Conservation (phyloP, 768 basidiomycete genomes). For the Tubosaeta brunneosetosa region DNA sequence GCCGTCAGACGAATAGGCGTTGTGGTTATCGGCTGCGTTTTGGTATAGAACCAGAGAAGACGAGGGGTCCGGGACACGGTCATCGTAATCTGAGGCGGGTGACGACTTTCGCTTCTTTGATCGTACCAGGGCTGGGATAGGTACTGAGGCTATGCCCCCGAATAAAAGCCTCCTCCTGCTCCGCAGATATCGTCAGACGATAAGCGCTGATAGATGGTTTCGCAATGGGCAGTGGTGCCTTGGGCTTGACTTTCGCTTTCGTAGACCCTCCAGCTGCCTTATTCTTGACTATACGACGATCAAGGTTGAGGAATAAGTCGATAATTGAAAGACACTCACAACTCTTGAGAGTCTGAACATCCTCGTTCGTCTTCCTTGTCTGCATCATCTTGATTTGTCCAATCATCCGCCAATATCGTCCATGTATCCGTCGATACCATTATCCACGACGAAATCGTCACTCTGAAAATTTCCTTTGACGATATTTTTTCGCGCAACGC, state of each 20-base stretch:
- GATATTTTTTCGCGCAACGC: constrained; percentile 82
- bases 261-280: constrained; percentile 12
- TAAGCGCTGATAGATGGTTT: constrained; percentile 75
- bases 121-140: constrained; percentile 33
- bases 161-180: constrained; percentile 91
- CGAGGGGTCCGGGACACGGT: constrained; percentile 22
- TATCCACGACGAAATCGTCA: constrained; percentile 96
- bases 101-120: constrained; percentile 67
- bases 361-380: constrained; percentile 52
- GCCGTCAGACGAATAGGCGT: constrained; percentile 35
- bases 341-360: constrained; percentile 35
- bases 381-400: constrained; percentile 57
- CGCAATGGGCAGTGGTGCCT: constrained; percentile 44
- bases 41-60: constrained; percentile 41
- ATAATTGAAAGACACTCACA: constrained; percentile 26
- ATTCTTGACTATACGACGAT: constrained; percentile 25
- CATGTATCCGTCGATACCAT: constrained; percentile 85
- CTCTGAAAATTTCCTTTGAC: constrained; percentile 76
- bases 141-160: constrained; percentile 58
- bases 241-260: constrained; percentile 41
- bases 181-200: constrained; percentile 66
- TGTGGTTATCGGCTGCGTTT: constrained; percentile 28
- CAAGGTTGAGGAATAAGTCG: constrained; percentile 1
- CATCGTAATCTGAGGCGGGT: constrained; percentile 38
- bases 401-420: constrained; percentile 98